Base-by-base conservation (phyloP, 2,329 filamentous ascomycete species). In the Orbilia oligospora region DNA sequence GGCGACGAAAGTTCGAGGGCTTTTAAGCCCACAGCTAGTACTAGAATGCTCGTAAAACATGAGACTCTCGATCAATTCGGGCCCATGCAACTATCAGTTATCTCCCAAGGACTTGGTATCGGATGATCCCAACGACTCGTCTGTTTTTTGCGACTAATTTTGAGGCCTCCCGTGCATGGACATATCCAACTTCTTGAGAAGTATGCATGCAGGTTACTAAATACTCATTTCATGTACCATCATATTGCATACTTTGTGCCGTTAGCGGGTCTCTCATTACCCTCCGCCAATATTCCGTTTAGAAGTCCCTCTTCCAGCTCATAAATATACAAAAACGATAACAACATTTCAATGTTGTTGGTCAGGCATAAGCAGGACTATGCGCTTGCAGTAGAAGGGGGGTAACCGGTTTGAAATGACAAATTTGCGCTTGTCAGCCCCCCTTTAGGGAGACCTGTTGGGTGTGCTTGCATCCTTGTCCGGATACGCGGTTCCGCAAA, bases 401-500 rank as follows among this genome's bases (percentile, higher is more conserved):
- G n/a, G n/a, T n/a, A n/a, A n/a, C n/a, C n/a, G n/a, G 53, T 6
- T 41, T n/a, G 33, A n/a, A 9, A 41, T 61, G 18, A 44, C 18
- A 61, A 61, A 24, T 36, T 44, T 61, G 56, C 56, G 56, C 56
- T 61, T 61, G 56, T 61, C 56, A 61, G 56, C 56, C 56, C 33
- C 36, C 56, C 33, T 24, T 61, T 61, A 27, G 56, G 56, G 36
- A 18, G 36, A 12, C 33, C 56, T 61, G 56, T 61, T 61, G 56
- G 55, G 36, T 61, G 56, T 61, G 56, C 56, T 44, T 44, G 56
- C 27, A 61, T 61, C 36, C 56, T 61, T 61, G 56, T 44, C 56
- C 56, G 56, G 56, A 61, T 61, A 24, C 56, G 56, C 56, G 56
- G 56, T 61, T 61, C 56, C 56, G 56, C 56, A 61, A 44, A 55